These are phyloP conservation scores for Penicillium sp. DNA, from an alignment of 2,329 filamentous ascomycete genomes.

Conservation along the genomic window DNA sequence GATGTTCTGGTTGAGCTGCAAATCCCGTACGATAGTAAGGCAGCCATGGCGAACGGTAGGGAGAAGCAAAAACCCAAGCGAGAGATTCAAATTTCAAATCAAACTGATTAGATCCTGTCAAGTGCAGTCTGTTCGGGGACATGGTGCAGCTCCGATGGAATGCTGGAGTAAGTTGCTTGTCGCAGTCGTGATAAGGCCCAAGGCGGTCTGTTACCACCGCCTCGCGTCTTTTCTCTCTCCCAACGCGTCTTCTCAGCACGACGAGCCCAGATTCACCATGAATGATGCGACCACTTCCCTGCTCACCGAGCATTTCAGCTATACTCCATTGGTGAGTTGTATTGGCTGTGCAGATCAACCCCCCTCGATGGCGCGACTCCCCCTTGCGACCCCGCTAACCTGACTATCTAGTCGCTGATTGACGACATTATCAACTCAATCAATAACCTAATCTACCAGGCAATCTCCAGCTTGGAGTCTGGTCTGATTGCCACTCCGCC, in stretches of 20 bases:
- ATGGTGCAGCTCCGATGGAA: slow-evolving; percentile 7
- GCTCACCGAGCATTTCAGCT: slow-evolving; percentile 93
- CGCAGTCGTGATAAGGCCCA: background rate
- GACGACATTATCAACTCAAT: slow-evolving; percentile 98
- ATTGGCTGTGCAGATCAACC: background rate
- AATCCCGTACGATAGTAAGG: slow-evolving; percentile 7
- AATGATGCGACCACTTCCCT: slow-evolving; percentile 57
- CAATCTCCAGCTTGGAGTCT: slow-evolving; percentile 82
- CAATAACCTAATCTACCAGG: slow-evolving; percentile 89
- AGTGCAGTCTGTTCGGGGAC: background rate
- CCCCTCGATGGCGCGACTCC: background rate
- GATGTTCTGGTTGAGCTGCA: background rate
- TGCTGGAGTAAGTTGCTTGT: background rate
- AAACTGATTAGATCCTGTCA: background rate
- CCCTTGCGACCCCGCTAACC: slow-evolving; percentile 19
- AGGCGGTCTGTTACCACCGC: slow-evolving; percentile 20
- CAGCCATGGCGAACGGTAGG: background rate
- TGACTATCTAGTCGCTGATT: slow-evolving; percentile 69
- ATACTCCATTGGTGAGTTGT: slow-evolving; percentile 78
- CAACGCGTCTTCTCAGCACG: slow-evolving; percentile 6
- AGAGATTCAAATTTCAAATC: background rate
- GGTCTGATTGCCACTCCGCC: slow-evolving; percentile 75
- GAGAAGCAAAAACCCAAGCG: background rate
- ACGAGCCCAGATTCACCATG: slow-evolving; percentile 32
- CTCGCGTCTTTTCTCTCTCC: slow-evolving; percentile 21